Conservation (phyloP, 2,329 filamentous ascomycete species). For the Neoarthrinium moseri region DNA sequence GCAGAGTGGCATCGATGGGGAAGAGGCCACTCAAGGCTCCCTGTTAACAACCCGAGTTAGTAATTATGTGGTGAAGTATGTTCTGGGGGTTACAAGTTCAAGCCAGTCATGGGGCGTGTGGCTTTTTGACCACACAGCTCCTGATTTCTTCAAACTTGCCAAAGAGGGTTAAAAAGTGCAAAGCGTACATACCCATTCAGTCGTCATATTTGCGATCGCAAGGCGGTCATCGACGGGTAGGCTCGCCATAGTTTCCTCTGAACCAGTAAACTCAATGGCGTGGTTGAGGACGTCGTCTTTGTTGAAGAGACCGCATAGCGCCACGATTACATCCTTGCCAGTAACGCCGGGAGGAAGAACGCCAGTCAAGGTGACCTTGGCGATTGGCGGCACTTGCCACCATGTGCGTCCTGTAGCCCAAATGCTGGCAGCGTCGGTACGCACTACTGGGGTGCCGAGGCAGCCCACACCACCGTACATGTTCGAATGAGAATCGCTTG, state of each 20-base stretch:
- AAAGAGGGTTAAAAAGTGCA: too few relatives aligned
- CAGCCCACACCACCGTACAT: conserved; percentile 80
- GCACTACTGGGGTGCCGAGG: conserved; percentile 77
- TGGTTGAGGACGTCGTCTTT: conserved; percentile 89
- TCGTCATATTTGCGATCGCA: conserved; percentile 79
- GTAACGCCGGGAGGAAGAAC: conserved; percentile 75
- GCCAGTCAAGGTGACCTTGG: conserved; percentile 76
- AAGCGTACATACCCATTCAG: too few relatives aligned
- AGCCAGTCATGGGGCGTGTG: too few relatives aligned
- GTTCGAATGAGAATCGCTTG: conserved; percentile 75
- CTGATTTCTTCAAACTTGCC: too few relatives aligned
- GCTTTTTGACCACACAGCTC: too few relatives aligned
- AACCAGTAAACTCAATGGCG: conserved; percentile 82
- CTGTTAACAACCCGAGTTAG: conserved; percentile 25
- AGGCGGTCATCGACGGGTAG: conserved; percentile 72
- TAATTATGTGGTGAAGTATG: too few relatives aligned
- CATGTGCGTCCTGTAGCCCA: conserved; percentile 83
- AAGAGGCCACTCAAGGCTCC: too few relatives aligned
- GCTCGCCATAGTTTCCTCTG: conserved; percentile 71
- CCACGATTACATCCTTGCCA: conserved; percentile 92
- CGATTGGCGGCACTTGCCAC: conserved; percentile 86
- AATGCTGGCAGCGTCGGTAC: conserved; percentile 83
- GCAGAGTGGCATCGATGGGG: conserved; percentile 72
- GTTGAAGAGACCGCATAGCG: conserved; percentile 82
- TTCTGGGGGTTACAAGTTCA: too few relatives aligned